Base-by-base conservation (phyloP, 208 protist species). In the Wallacemonas collosoma region DNA sequence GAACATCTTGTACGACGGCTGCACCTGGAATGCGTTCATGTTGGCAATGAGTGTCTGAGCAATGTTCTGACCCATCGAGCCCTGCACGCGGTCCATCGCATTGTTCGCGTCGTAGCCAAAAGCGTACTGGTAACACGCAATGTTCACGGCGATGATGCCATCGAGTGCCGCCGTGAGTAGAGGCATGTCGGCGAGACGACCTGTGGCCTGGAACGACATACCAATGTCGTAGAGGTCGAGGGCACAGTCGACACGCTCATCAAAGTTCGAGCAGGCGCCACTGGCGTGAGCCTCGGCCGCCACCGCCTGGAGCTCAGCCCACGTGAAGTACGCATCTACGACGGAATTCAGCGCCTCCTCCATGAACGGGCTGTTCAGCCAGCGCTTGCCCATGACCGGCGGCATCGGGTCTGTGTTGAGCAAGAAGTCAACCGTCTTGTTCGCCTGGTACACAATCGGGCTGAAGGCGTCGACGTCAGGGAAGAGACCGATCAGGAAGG, bases 401-500 rank as follows among this genome's bases (percentile, higher is more conserved):
- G 81, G 80, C 50, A 80, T 65, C 11, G 67, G n/a, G 58, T 80
- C 80, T 15, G 79, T 76, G 69, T 75, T 76, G 67, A 88, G 72
- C 14, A 91, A 73, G 61, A 75, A 79, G 64, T 91, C 83, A 7
- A 67, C 75, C 2, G 66, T 81, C 47, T 60, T 64, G 68, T 86
- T 80, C 26, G 57, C 56, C 40, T 76, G 83, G 71, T 76, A 83
- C 35, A 87, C 62, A 15, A 84, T 82, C 8, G 86, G 83, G 76
- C 68, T 84, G 75, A 83, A 83, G 48, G 43, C 39, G 14, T 75
- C 61, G 17, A 62, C 44, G 58, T 85, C 75, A 3, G 77, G 71
- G 74, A 91, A 89, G 61, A 89, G 65, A 43, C 80, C 83, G 47
- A 45, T 38, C 51, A 91, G 68, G 53, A 91, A 86, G 57, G 79